Conservation (phyloP, 192 early-diverging fungal species). For the Gonapodya prolifera region DNA sequence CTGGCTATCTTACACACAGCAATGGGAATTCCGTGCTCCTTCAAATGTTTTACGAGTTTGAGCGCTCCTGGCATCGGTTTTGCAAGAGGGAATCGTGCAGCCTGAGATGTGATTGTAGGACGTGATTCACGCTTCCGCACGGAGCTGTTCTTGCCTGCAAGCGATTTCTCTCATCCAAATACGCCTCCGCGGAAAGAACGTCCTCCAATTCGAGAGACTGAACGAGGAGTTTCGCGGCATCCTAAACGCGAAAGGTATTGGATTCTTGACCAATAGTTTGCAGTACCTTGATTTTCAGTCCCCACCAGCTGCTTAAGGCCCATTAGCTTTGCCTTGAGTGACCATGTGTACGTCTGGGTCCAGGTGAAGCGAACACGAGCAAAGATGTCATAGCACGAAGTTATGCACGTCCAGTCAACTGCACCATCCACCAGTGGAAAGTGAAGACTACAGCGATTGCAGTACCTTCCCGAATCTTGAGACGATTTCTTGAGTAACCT, state of each 20-base stretch:
- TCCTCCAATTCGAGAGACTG: neutral
- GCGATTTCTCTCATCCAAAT: constrained; percentile 43
- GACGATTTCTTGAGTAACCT: constrained; percentile 71
- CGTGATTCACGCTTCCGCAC: neutral
- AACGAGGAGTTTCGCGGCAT: neutral
- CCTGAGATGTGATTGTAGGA: neutral
- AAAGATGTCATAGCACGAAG: too few species aligned
- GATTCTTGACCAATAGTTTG: neutral
- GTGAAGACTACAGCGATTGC: neutral
- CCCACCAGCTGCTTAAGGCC: constrained; percentile 20
- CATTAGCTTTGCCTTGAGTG: constrained; percentile 63
- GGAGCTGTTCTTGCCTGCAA: constrained; percentile 24
- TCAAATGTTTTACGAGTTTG: constrained; percentile 57
- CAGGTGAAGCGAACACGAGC: constrained; percentile 26
- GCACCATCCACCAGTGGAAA: neutral
- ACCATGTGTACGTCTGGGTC: constrained; percentile 29
- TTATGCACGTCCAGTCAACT: too few species aligned
- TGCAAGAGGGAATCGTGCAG: constrained; percentile 26
- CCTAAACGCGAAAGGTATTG: neutral
- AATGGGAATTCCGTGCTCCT: constrained; percentile 61
- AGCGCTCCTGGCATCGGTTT: constrained; percentile 29
- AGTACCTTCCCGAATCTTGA: constrained; percentile 51
- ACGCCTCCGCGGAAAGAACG: constrained; percentile 72
- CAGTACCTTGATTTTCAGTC: neutral
- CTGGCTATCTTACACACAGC: constrained; percentile 28